A percentile compares a stretch with the other conserved stretches of the same genome.
Evolutionary conservation across 352 stramenopile species (phyloP).

Genomic region (Pseudoperonospora humuli): DNA sequence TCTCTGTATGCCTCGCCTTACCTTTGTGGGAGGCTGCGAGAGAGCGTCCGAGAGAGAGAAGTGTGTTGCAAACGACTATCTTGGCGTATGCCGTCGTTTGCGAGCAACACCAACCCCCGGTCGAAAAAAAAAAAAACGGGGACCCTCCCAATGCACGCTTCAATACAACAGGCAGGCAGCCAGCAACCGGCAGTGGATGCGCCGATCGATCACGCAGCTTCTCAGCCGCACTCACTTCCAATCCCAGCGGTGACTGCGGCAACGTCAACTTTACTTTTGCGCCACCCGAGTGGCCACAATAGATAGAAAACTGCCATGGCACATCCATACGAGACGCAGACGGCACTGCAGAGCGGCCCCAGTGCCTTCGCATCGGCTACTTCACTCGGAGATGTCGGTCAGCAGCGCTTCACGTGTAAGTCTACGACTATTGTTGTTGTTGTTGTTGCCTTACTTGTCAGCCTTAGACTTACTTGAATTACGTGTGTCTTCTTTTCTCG

Average conservation of each 20-base stretch:
- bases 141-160: constrained; percentile 14
- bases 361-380: constrained; percentile 16
- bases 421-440: constrained; percentile 1
- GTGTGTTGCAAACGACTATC: constrained; percentile 6
- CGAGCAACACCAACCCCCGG: constrained; percentile 17
- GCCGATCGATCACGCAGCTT: constrained; percentile 1
- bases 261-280: too few relatives aligned
- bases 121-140: constrained; percentile 39
- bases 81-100: constrained; percentile 6
- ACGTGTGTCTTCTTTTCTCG: not conserved
- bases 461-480: constrained; percentile 1
- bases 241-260: constrained; percentile 7
- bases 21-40: constrained; percentile 27
- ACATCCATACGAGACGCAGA: constrained; percentile 23
- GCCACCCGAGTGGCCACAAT: too few relatives aligned
- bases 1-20: constrained; percentile 6
- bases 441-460: not conserved
- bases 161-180: constrained; percentile 19
- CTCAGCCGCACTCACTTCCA: constrained; percentile 18
- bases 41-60: constrained; percentile 23
- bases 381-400: constrained; percentile 31
- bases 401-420: constrained; percentile 67
- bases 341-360: constrained; percentile 12
- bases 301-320: constrained; percentile 12
- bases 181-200: constrained; percentile 23